Base-by-base conservation (phyloP, 257 asterid species). In the Prunella vulgaris region DNA sequence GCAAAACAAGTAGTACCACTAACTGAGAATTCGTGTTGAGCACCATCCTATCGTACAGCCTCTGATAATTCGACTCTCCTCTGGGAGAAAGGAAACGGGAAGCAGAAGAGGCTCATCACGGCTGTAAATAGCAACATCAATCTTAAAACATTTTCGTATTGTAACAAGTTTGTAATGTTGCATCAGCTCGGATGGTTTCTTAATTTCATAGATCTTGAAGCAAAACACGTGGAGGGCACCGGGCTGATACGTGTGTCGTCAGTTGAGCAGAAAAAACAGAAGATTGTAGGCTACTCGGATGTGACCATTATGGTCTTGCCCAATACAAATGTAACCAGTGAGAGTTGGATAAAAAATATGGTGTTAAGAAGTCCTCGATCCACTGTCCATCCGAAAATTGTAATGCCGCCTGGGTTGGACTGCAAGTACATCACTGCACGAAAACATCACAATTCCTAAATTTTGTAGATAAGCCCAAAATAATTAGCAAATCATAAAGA, bases 311-410 rank as follows among this genome's bases (percentile, higher is more conserved):
- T 61, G 62, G 97, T 89, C 83, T 83, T 85, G 30, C 97, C 93
- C 32, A 91, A 79, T 53, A 89, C 95, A 38, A 87, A 91, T 5
- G 89, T 83, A 33, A 82, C 84, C 38, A 91, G 77, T 0, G 96
- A 81, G 7, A 91, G 86, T 64, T 88, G 83, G 33, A 87, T 73
- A 82, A 84, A 83, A 84, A 89, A 91, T 79, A 91, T 78, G 0
- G 96, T 91, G 86, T 89, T 87, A 80, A 91, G 86, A 60, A 91
- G 80, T 32, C 87, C 90, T 30, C 96, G 86, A 72, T 91, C 97
- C 9, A 91, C 88, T n/a, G 95, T 87, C 90, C 92, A 91, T 52
- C 97, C 96, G 7, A 81, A 91, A 27, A 91, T 80, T 12, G 96
- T 91, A 65, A 91, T 85, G 28, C 97, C 96, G 17, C 95, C 97